phyloP scores from a whole-genome alignment of 345 rosid species.

The Cardiospermum halicacabum region DNA sequence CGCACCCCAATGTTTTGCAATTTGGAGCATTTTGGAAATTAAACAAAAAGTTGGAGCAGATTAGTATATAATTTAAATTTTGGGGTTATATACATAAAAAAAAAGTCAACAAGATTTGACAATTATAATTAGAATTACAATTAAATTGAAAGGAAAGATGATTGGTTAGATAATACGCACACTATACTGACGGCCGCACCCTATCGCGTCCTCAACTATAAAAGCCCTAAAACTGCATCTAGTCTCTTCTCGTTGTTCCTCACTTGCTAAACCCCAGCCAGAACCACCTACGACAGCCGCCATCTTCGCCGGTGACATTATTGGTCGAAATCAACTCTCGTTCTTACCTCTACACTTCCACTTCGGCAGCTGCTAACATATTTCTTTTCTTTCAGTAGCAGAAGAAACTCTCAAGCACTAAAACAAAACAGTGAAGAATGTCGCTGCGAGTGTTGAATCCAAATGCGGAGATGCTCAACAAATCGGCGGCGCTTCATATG shows the following conservation, averaged over 20 bases:
- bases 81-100: no score
- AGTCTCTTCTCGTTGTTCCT: background rate
- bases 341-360: background rate
- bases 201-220: background rate
- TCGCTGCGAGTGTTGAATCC: constrained; percentile 88
- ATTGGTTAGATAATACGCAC: no score
- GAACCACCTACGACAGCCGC: background rate
- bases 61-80: no score
- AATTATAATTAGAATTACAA: no score
- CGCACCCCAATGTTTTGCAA: no score
- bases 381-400: background rate
- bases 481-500: constrained; percentile 98
- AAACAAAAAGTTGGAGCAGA: no score
- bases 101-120: no score
- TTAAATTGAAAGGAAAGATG: no score
- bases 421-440: constrained; percentile 39
- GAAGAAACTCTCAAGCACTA: background rate
- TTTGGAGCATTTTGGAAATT: no score
- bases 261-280: background rate
- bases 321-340: background rate
- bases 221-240: background rate
- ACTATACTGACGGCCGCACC: no score
- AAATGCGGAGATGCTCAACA: constrained; percentile 96
- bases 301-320: background rate
- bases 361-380: background rate